Conservation (phyloP, 352 stramenopile species). For the Phytophthora tubulina region DNA sequence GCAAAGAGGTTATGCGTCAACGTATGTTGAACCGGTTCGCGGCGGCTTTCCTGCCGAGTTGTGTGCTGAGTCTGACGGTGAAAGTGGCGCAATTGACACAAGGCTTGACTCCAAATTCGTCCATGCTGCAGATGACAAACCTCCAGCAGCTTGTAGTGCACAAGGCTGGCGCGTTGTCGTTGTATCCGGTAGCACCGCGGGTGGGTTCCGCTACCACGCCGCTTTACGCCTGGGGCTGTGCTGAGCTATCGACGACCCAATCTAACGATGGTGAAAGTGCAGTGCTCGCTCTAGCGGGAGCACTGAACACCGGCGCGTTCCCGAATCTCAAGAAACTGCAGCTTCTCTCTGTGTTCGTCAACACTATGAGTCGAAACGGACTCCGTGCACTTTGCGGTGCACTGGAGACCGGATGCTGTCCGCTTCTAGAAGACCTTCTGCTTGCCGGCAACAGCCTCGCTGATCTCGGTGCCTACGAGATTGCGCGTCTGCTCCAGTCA, state of each 20-base stretch:
- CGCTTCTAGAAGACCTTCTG: constrained; percentile 61
- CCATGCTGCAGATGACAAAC: constrained; percentile 61
- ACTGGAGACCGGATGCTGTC: constrained; percentile 57
- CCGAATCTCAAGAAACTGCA: constrained; percentile 62
- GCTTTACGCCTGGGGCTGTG: constrained; percentile 74
- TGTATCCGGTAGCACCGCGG: neutral
- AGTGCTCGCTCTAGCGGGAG: constrained; percentile 53
- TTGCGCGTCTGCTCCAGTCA: constrained; percentile 56
- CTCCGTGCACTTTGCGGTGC: constrained; percentile 52
- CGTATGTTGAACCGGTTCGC: constrained; percentile 64
- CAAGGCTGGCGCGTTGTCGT: constrained; percentile 37
- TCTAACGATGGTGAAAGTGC: constrained; percentile 65
- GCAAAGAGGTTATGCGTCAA: constrained; percentile 61
- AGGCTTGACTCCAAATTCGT: constrained; percentile 36
- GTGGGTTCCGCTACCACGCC: constrained; percentile 31
- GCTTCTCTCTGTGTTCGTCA: constrained; percentile 77
- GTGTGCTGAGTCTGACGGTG: constrained; percentile 58
- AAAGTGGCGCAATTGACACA: constrained; percentile 56
- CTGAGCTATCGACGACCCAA: constrained; percentile 64
- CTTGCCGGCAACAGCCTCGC: constrained; percentile 76
- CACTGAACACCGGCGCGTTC: constrained; percentile 49
- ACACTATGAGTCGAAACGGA: constrained; percentile 66
- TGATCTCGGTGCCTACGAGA: constrained; percentile 58
- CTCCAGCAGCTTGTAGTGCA: constrained; percentile 69
- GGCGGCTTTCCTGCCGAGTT: constrained; percentile 56